Evolutionary conservation across 768 basidiomycete species (phyloP).

Genomic region (Lepiota brunneoincarnata): DNA sequence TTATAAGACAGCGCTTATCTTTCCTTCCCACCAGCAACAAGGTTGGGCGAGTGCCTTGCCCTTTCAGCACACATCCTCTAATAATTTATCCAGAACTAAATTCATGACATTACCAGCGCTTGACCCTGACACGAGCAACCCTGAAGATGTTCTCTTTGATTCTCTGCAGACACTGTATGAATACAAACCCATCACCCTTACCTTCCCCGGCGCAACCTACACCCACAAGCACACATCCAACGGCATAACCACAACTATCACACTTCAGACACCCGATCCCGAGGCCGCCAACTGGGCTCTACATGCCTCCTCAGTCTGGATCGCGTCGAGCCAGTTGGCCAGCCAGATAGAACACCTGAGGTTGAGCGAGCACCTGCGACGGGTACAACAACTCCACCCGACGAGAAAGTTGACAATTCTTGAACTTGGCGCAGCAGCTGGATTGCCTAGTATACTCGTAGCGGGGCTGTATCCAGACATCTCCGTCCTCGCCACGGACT

Average conservation of each 20-base stretch:
- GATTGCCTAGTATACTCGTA: slow-evolving; percentile 69
- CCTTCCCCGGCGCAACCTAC: slow-evolving; percentile 52
- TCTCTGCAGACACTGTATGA: slow-evolving; percentile 64
- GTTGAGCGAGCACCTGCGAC: slow-evolving; percentile 23
- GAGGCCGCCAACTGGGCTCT: slow-evolving; percentile 67
- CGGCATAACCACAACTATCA: slow-evolving; percentile 27
- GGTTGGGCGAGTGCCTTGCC: background rate
- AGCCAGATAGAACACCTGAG: slow-evolving; percentile 54
- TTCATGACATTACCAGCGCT: background rate
- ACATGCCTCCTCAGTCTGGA: slow-evolving; percentile 79
- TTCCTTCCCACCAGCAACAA: background rate
- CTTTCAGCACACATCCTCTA: too few species aligned
- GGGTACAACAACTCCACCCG: slow-evolving; percentile 9
- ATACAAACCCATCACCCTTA: slow-evolving; percentile 56
- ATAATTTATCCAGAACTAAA: background rate
- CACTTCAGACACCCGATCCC: slow-evolving; percentile 62
- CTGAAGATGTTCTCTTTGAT: slow-evolving; percentile 68
- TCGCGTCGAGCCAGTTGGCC: slow-evolving; percentile 62
- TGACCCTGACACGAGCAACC: slow-evolving; percentile 24
- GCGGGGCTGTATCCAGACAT: slow-evolving; percentile 43
- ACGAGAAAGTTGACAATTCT: slow-evolving; percentile 35
- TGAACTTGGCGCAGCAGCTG: slow-evolving; percentile 74
- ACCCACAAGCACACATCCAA: slow-evolving; percentile 33
- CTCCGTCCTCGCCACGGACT: slow-evolving; percentile 60
- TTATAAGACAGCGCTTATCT: background rate